phyloP scores from a whole-genome alignment of 805 yeast genomes.

The Cyberlindnera saturnus region DNA sequence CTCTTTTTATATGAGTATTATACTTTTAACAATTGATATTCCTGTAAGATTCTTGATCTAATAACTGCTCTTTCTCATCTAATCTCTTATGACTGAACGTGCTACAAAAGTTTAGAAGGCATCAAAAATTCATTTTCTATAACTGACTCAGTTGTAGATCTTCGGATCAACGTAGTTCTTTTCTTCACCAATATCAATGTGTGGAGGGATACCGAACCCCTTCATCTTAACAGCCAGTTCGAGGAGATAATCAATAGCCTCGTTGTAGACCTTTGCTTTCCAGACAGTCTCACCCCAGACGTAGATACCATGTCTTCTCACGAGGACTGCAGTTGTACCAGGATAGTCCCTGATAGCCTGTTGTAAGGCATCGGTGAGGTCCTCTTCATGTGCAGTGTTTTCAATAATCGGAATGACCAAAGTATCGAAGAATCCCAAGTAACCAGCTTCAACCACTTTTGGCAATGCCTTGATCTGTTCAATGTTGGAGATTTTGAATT shows the following conservation, averaged over 20 bases:
- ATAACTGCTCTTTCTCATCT: neutral
- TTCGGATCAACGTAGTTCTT: conserved; percentile 20
- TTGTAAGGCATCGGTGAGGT: conserved; percentile 60
- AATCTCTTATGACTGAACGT: neutral
- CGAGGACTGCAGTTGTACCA: conserved; percentile 76
- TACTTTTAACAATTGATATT: neutral
- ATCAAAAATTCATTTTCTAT: too few species aligned
- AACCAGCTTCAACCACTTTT: conserved; percentile 40
- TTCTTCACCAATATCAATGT: conserved; percentile 28
- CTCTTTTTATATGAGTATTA: neutral
- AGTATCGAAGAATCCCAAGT: conserved; percentile 66
- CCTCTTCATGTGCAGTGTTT: conserved; percentile 85
- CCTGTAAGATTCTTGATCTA: neutral
- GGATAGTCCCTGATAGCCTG: conserved; percentile 68
- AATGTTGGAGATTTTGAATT: conserved; percentile 69
- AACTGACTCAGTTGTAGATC: conserved; percentile 13
- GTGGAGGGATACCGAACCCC: conserved; percentile 56
- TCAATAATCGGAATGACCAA: conserved; percentile 86
- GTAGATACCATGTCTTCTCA: conserved; percentile 88
- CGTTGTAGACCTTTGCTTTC: conserved; percentile 91
- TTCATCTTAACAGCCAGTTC: conserved; percentile 84
- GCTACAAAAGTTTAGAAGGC: too few species aligned
- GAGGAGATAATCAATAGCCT: conserved; percentile 84
- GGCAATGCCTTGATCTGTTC: conserved; percentile 95
- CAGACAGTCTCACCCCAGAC: conserved; percentile 95